These are phyloP conservation scores for Pyrus betulifolia DNA, from an alignment of 306 rosid species.

Conservation along the genomic window DNA sequence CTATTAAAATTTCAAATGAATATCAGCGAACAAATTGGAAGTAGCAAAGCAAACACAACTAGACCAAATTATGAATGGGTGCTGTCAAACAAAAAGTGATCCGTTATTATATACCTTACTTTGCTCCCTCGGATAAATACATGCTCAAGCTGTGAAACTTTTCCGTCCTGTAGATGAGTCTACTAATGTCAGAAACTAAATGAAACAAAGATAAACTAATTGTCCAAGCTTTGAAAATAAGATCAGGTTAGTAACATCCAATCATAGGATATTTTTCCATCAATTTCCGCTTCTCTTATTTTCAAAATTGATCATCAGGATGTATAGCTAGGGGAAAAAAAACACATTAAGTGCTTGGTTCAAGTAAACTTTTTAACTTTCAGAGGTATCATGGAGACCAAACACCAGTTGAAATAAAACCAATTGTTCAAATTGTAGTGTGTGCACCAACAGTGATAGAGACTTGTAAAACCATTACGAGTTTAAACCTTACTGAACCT, in stretches of 20 bases:
- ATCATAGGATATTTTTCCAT: not conserved
- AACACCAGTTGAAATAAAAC: not conserved
- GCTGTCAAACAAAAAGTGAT: not conserved
- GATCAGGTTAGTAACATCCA: not conserved
- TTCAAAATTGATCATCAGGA: not conserved
- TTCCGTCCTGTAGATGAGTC: conserved; percentile 62
- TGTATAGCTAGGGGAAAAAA: too few species aligned
- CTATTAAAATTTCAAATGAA: conserved; percentile 28
- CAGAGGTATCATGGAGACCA: not conserved
- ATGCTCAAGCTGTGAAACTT: conserved; percentile 93
- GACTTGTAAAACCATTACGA: too few species aligned
- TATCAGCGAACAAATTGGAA: not conserved
- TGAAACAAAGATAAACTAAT: not conserved
- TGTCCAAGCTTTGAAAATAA: not conserved
- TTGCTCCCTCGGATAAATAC: conserved; percentile 97
- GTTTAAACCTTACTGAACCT: not conserved
- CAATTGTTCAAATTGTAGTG: too few species aligned
- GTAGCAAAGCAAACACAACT: not conserved
- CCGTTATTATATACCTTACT: conserved; percentile 58
- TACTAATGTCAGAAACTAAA: conserved; percentile 10
- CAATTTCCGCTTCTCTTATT: not conserved
- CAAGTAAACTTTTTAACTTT: not conserved
- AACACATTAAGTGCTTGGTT: not conserved
- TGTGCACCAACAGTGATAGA: not conserved
- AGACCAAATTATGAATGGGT: not conserved